These are phyloP conservation scores for Chaetoscypha palmicola DNA, from an alignment of 2,329 filamentous ascomycete species.

Conservation along the genomic window DNA sequence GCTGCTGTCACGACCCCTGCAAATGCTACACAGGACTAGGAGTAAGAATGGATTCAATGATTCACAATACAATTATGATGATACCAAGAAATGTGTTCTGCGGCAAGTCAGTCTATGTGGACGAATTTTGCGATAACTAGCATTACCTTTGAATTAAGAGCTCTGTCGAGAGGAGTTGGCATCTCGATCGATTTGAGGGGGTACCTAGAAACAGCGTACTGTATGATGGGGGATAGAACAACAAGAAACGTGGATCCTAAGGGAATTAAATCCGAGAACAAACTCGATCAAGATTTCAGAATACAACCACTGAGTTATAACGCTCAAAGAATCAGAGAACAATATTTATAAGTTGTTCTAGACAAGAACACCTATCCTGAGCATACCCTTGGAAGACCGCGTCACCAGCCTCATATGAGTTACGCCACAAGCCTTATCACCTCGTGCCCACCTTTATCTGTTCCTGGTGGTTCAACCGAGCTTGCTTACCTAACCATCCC, in stretches of 20 bases:
- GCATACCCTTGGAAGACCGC: conserved; percentile 1
- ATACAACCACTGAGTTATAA: too few relatives aligned
- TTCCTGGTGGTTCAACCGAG: conserved; percentile 6
- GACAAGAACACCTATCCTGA: conserved; percentile 1
- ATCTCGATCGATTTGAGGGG: conserved; percentile 36
- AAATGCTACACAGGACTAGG: too few relatives aligned
- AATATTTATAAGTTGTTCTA: neutral
- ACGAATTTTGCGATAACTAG: too few relatives aligned
- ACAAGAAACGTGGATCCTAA: too few relatives aligned
- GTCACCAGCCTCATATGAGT: conserved; percentile 11
- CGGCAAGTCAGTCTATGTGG: neutral
- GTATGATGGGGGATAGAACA: too few relatives aligned
- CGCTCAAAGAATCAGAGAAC: too few relatives aligned
- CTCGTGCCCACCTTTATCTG: neutral
- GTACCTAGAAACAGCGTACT: neutral
- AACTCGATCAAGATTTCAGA: too few relatives aligned
- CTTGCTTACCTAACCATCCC: conserved; percentile 6
- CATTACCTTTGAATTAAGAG: conserved; percentile 59
- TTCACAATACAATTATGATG: too few relatives aligned
- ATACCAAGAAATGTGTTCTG: conserved; percentile 54
- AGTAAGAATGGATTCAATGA: too few relatives aligned
- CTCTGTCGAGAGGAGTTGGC: conserved; percentile 63
- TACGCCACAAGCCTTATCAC: conserved; percentile 6
- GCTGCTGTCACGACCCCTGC: conserved; percentile 74
- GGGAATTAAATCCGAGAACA: too few relatives aligned